Base-by-base conservation (phyloP, 2,329 filamentous ascomycete genomes). In the Fusarium floridanum region DNA sequence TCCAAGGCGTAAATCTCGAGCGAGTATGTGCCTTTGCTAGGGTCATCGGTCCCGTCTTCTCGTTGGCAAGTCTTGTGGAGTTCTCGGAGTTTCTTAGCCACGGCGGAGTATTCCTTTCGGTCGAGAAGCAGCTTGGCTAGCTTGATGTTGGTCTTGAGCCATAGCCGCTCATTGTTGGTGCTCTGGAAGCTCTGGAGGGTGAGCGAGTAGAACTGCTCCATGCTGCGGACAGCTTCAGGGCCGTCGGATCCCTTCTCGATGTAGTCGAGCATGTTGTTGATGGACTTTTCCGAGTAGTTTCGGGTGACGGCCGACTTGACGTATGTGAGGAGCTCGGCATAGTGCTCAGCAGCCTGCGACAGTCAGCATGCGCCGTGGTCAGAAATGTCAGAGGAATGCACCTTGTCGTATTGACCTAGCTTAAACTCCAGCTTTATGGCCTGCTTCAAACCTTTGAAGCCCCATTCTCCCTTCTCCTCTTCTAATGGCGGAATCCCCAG, bases 61-160 rank as follows among this genome's bases (percentile, higher is more conserved):
- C 88, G 90, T 83, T 97, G 95, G 80, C 97, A 99, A 34, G 95
- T 92, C 79, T 91, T 92, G 86, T 98, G 96, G 53, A 99, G 88
- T 81, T 98, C 95, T 37, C 92, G 90, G 11, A 98, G 89, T 82
- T 98, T 98, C 82, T 92, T 94, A 20, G 91, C 91, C 20, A 98
- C 89, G 14, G 93, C 89, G 7, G 86, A 84, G 82, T 98, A 98
- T 81, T 98, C 94, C 81, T 97, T 97, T 73, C 95, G 92, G 77
- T 98, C 96, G 32, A 99, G 88, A 84, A 96, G 94, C 17, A 99
- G 88, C 81, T 95, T 95, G 43, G 95, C 94, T 24, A 98, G 90
- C 86, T 99, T 99, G 82, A 98, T 97, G 82, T 97, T 98, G 6
- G 97, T 99, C 87, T 98, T 98, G 67, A 99, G 89, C 95, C 96